Conservation (phyloP, 1,139 yeast species). For the Suhomyces panamericanus region DNA sequence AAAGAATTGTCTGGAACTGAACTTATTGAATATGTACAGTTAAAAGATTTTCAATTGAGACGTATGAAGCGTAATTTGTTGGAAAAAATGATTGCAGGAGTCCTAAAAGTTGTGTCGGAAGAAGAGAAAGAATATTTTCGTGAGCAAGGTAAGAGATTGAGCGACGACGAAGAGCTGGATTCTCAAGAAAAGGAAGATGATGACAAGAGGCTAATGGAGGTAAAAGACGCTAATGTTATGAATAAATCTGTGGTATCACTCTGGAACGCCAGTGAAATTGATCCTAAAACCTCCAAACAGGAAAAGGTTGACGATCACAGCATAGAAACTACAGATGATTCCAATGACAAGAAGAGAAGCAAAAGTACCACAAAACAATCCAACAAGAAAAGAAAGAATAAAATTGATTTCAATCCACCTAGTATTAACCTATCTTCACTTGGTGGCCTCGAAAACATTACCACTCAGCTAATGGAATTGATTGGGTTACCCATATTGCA, state of each 20-base stretch:
- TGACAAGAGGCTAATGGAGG: slow-evolving; percentile 57
- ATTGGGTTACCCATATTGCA: slow-evolving; percentile 90
- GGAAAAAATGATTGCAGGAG: slow-evolving; percentile 59
- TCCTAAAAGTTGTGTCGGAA: slow-evolving; percentile 44
- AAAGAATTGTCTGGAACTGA: slow-evolving; percentile 54
- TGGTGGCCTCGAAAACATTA: slow-evolving; percentile 87
- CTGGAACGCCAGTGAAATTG: slow-evolving; percentile 49
- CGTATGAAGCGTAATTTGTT: slow-evolving; percentile 61
- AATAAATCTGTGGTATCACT: slow-evolving; percentile 73
- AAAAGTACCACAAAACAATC: slow-evolving; percentile 27
- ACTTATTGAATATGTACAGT: slow-evolving; percentile 53
- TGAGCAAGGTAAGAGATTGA: too few relatives aligned
- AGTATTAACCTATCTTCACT: slow-evolving; percentile 61
- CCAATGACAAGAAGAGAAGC: slow-evolving; percentile 28
- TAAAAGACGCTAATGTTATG: slow-evolving; percentile 59
- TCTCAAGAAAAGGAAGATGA: slow-evolving; percentile 26
- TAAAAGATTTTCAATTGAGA: slow-evolving; percentile 62
- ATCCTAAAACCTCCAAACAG: not conserved
- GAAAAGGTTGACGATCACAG: slow-evolving; percentile 13
- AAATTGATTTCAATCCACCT: slow-evolving; percentile 70
- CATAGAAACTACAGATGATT: slow-evolving; percentile 15
- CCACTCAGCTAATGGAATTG: slow-evolving; percentile 82
- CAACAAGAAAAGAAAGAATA: slow-evolving; percentile 44
- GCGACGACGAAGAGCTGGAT: slow-evolving; percentile 28
- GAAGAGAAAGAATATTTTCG: slow-evolving; percentile 43